These are phyloP conservation scores for Eucalyptus erythrocorys DNA, from an alignment of 345 rosid species.

Conservation along the genomic window DNA sequence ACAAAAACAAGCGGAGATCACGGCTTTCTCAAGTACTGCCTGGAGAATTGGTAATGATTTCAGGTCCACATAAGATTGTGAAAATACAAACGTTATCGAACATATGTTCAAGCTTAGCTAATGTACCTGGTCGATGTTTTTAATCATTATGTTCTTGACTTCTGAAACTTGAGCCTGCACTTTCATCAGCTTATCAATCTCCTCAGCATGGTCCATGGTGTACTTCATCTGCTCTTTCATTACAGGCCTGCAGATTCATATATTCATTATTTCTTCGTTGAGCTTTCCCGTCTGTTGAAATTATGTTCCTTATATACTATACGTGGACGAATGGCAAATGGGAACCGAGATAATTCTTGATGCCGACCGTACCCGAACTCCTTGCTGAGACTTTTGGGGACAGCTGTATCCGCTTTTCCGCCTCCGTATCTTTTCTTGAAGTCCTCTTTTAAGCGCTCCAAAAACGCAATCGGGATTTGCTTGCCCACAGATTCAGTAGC, in stretches of 20 bases:
- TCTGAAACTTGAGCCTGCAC: neutral
- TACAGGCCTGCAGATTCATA: neutral
- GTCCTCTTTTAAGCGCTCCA: neutral
- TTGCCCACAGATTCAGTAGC: neutral
- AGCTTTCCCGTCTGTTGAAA: neutral
- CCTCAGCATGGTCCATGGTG: neutral
- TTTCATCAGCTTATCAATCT: neutral
- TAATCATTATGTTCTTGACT: neutral
- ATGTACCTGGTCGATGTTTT: constrained; percentile 2
- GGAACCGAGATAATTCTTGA: neutral
- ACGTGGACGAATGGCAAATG: neutral
- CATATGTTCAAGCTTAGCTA: neutral
- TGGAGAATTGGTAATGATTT: neutral
- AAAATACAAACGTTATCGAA: neutral
- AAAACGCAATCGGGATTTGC: neutral
- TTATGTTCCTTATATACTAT: neutral
- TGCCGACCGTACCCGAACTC: neutral
- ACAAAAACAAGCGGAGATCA: neutral
- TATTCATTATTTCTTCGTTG: neutral
- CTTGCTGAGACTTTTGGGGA: neutral
- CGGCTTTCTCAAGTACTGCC: neutral
- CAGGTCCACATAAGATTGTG: neutral
- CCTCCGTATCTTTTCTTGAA: neutral
- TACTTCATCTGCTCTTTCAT: constrained; percentile 7
- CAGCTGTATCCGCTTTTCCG: neutral